Evolutionary conservation across 1,284 basidiomycete species (phyloP).

Genomic region (Athelia psychrophila): DNA sequence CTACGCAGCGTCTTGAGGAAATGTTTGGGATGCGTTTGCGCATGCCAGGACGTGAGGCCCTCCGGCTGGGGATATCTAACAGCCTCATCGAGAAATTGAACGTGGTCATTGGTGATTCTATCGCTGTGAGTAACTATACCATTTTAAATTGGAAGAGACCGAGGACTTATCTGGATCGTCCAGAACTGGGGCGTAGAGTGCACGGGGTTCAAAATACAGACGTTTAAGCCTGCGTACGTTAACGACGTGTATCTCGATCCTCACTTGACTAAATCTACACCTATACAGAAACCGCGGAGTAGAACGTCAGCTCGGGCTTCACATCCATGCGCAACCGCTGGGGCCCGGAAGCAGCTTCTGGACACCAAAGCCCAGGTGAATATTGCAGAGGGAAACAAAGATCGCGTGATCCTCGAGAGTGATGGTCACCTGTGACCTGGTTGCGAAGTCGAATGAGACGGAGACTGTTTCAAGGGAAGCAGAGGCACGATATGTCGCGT

Average conservation of each 20-base stretch:
- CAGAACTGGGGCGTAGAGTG: constrained; percentile 55
- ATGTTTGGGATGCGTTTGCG: too few species aligned
- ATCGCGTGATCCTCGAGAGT: constrained; percentile 48
- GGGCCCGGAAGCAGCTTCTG: constrained; percentile 50
- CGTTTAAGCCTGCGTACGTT: constrained; percentile 40
- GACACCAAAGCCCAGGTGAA: constrained; percentile 54
- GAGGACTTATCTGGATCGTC: neutral
- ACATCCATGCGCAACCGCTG: constrained; percentile 53
- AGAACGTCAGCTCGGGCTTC: constrained; percentile 52
- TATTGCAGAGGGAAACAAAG: constrained; percentile 52
- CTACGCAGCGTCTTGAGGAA: too few species aligned
- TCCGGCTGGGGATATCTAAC: too few species aligned
- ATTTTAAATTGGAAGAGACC: constrained; percentile 5
- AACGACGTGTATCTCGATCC: neutral
- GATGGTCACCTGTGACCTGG: constrained; percentile 44
- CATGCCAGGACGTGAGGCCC: too few species aligned
- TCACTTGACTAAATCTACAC: neutral
- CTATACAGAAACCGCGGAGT: constrained; percentile 39
- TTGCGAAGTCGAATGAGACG: constrained; percentile 42
- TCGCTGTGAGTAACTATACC: constrained; percentile 27
- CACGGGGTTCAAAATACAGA: constrained; percentile 51
- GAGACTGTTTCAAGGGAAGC: constrained; percentile 43
- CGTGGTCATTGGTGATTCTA: constrained; percentile 44
- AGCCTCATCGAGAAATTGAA: constrained; percentile 46
- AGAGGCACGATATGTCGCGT: constrained; percentile 29